These are phyloP conservation scores for Schoenoplectus triqueter DNA, from an alignment of 202 grass and related monocot genomes.

Conservation along the genomic window DNA sequence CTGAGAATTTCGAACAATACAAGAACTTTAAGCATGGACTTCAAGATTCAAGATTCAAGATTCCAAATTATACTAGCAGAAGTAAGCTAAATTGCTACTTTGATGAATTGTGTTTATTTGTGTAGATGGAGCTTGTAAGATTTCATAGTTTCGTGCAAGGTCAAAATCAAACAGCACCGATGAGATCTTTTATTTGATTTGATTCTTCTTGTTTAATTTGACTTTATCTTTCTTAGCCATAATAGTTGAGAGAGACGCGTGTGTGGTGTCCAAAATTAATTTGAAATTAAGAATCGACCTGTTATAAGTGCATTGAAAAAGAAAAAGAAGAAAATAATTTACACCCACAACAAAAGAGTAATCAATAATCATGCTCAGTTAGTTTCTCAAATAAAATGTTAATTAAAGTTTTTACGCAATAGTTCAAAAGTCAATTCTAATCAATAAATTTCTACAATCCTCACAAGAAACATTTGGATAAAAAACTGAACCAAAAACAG, in stretches of 20 bases:
- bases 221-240: constrained; percentile 26
- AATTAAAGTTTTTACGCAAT: not conserved
- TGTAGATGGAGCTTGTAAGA: not conserved
- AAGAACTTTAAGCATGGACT: not conserved
- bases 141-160: not conserved
- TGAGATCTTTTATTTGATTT: constrained; percentile 10
- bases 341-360: not conserved
- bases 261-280: not conserved
- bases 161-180: constrained; percentile 22
- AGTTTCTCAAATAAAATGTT: constrained; percentile 25
- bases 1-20: not conserved
- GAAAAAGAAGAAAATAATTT: not conserved
- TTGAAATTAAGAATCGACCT: not conserved
- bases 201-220: constrained; percentile 23
- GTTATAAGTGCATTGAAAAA: not conserved
- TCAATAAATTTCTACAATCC: constrained; percentile 30
- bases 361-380: not conserved
- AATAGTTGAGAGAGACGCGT: constrained; percentile 3
- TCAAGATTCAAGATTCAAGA: not conserved
- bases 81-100: not conserved
- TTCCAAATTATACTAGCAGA: not conserved
- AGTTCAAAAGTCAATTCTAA: not conserved
- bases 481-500: constrained; percentile 27
- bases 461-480: constrained; percentile 16
- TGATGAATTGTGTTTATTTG: not conserved